Conservation (phyloP, 768 basidiomycete genomes). For the Vishniacozyma victoriae region DNA sequence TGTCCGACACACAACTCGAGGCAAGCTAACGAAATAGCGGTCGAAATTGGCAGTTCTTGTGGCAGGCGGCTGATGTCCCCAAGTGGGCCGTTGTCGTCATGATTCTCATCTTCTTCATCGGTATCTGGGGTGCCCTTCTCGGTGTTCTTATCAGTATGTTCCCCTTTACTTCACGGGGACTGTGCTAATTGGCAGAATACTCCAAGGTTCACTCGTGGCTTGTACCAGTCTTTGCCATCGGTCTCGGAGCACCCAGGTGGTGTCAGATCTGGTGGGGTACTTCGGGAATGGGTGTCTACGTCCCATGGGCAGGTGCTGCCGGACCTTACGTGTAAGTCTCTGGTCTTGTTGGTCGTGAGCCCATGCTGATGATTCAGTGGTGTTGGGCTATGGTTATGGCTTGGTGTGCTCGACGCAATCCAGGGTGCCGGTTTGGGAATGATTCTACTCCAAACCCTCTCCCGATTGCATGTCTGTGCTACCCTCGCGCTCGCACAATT, state of each 20-base stretch:
- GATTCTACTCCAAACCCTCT: slow-evolving; percentile 59
- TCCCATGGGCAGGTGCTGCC: slow-evolving; percentile 80
- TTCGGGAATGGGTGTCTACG: slow-evolving; percentile 83
- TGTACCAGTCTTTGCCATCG: slow-evolving; percentile 88
- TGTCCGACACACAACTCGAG: background rate
- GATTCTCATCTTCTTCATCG: slow-evolving; percentile 75
- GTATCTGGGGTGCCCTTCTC: slow-evolving; percentile 74
- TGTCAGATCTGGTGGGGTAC: slow-evolving; percentile 98
- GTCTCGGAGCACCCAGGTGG: slow-evolving; percentile 88
- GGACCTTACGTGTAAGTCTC: slow-evolving; percentile 67
- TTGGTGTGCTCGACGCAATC: slow-evolving; percentile 86
- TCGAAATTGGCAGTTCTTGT: slow-evolving; percentile 90
- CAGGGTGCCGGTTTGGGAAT: slow-evolving; percentile 76
- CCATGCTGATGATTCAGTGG: slow-evolving; percentile 47
- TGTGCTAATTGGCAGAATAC: slow-evolving; percentile 52
- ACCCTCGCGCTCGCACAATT: slow-evolving; percentile 86
- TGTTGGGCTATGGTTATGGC: slow-evolving; percentile 86
- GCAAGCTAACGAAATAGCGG: slow-evolving; percentile 51
- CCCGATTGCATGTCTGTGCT: slow-evolving; percentile 87
- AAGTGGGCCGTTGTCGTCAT: slow-evolving; percentile 78
- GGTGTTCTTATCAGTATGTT: slow-evolving; percentile 55
- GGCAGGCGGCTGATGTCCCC: slow-evolving; percentile 68
- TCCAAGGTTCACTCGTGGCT: slow-evolving; percentile 95
- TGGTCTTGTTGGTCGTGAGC: background rate
- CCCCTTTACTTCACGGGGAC: background rate